These are phyloP conservation scores for Cladosporium cucumerinum DNA, from an alignment of 2,329 filamentous ascomycete genomes.

Conservation along the genomic window DNA sequence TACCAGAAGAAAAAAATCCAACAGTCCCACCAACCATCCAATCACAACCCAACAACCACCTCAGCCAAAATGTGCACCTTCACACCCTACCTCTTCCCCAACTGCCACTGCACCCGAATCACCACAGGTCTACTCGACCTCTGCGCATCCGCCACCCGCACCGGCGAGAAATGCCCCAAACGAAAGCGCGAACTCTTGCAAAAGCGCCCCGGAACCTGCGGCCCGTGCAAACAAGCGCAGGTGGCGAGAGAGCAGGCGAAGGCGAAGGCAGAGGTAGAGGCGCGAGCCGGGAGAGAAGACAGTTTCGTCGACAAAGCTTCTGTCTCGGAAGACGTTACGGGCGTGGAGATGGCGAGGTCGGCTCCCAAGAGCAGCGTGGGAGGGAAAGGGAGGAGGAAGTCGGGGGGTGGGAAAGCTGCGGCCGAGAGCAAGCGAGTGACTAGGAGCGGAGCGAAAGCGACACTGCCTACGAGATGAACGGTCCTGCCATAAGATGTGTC, in stretches of 20 bases:
- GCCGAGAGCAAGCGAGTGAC: neutral
- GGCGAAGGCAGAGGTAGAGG: neutral
- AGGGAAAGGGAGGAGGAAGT: neutral
- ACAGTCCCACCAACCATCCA: neutral
- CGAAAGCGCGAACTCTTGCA: neutral
- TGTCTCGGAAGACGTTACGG: neutral
- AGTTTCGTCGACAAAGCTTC: neutral
- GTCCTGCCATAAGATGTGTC: neutral
- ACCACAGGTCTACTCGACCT: neutral
- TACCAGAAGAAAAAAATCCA: neutral
- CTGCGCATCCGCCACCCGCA: neutral
- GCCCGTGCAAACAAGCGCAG: neutral
- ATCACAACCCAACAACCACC: neutral
- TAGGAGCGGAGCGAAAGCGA: neutral
- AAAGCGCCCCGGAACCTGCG: neutral
- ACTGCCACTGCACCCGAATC: neutral
- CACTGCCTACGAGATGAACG: neutral
- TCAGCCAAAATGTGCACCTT: conserved; percentile 9
- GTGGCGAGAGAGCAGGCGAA: neutral
- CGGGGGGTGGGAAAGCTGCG: neutral
- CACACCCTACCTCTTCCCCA: neutral
- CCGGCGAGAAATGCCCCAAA: neutral
- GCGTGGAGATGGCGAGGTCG: neutral
- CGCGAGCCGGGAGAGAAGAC: neutral
- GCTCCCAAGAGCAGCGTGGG: neutral